Evolutionary conservation across 2,329 filamentous ascomycete species (phyloP).

Genomic region (Claviceps cyperi): DNA sequence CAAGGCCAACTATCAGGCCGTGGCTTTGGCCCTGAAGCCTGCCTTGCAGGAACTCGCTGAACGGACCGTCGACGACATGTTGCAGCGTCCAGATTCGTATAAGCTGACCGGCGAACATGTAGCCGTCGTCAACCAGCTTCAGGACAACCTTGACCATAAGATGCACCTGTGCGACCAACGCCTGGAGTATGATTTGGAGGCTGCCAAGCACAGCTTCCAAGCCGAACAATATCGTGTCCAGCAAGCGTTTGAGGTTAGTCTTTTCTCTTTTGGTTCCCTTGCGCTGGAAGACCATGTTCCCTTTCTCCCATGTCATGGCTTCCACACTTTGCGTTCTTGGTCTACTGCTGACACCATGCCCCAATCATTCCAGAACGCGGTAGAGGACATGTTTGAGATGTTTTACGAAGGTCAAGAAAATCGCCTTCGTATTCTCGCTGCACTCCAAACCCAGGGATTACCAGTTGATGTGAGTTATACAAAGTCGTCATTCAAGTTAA

Average conservation of each 20-base stretch:
- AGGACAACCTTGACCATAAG: slow-evolving; percentile 17
- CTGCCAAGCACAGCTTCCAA: slow-evolving; percentile 24
- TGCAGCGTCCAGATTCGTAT: slow-evolving; percentile 37
- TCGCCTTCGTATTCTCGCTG: slow-evolving; percentile 29
- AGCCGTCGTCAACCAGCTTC: slow-evolving; percentile 35
- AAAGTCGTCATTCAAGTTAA: neutral
- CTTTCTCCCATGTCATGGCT: neutral
- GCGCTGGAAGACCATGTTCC: neutral
- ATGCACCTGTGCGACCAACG: slow-evolving; percentile 18
- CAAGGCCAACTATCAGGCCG: slow-evolving; percentile 48
- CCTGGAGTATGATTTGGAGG: slow-evolving; percentile 19
- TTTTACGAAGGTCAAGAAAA: slow-evolving; percentile 32
- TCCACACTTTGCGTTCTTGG: neutral
- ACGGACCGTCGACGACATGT: slow-evolving; percentile 41
- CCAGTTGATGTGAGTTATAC: slow-evolving; percentile 33
- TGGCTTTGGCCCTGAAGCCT: slow-evolving; percentile 48
- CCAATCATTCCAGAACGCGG: slow-evolving; percentile 17
- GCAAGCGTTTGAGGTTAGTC: slow-evolving; percentile 24
- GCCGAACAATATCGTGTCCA: slow-evolving; percentile 20
- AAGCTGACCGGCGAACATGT: slow-evolving; percentile 39
- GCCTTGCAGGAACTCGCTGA: slow-evolving; percentile 51
- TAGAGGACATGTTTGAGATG: slow-evolving; percentile 24
- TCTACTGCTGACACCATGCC: neutral
- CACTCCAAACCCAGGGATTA: slow-evolving; percentile 27
- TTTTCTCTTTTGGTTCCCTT: neutral